These are phyloP conservation scores for Debaryomyces sp. DNA, from an alignment of 1,139 yeast species.

Conservation along the genomic window DNA sequence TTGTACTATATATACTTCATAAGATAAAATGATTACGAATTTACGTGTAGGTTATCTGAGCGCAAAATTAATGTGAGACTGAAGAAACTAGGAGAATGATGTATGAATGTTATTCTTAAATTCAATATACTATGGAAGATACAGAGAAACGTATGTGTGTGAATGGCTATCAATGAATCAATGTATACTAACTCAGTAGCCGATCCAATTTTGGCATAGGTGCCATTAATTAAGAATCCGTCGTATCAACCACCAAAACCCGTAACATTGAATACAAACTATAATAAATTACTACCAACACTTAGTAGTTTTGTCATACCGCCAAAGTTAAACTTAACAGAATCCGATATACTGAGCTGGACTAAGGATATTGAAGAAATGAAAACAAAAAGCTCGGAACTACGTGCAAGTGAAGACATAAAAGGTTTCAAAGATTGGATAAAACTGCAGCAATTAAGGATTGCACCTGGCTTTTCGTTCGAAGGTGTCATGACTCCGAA, in stretches of 20 bases:
- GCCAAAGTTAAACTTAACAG: conserved; percentile 37
- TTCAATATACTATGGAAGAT: conserved; percentile 18
- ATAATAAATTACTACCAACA: conserved; percentile 43
- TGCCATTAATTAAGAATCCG: conserved; percentile 62
- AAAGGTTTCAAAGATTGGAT: conserved; percentile 36
- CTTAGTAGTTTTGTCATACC: conserved; percentile 39
- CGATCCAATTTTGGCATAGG: conserved; percentile 54
- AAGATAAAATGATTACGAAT: conserved; percentile 3
- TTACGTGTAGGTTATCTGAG: conserved; percentile 1
- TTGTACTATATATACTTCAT: conserved; percentile 6
- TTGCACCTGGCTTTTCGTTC: conserved; percentile 46
- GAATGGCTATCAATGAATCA: not conserved
- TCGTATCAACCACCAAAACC: conserved; percentile 59
- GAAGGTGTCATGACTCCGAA: conserved; percentile 40
- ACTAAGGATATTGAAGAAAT: conserved; percentile 24
- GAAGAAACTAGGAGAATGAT: not conserved
- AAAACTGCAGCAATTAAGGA: conserved; percentile 31
- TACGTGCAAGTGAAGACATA: conserved; percentile 17
- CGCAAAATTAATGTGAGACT: conserved; percentile 2
- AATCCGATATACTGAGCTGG: conserved; percentile 35
- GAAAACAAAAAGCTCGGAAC: conserved; percentile 15
- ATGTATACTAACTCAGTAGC: conserved; percentile 29
- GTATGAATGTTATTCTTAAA: not conserved
- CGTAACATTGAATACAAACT: conserved; percentile 55
- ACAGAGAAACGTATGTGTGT: conserved; percentile 22